Evolutionary conservation across 2,329 filamentous ascomycete genomes (phyloP).

Genomic region (Zalaria sp.): DNA sequence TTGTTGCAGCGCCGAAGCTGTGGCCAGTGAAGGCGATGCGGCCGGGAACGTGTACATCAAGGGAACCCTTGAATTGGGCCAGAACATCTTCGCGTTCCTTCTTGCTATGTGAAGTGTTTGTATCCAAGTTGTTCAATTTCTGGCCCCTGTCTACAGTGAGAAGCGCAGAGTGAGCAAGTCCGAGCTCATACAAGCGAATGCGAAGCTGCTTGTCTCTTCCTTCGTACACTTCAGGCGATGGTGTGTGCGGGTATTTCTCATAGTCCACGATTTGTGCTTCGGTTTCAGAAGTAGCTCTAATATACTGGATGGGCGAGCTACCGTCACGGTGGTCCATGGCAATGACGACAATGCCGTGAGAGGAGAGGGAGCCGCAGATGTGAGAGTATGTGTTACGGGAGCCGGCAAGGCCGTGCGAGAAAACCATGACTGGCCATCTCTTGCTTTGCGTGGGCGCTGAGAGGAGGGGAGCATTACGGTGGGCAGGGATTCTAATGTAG

Average conservation of each 20-base stretch:
- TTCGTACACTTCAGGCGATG: conserved; percentile 50
- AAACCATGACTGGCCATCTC: conserved; percentile 69
- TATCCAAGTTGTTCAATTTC: conserved; percentile 29
- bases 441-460: conserved; percentile 29
- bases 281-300: conserved; percentile 43
- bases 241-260: conserved; percentile 42
- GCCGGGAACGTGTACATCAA: conserved; percentile 58
- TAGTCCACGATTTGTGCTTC: conserved; percentile 28
- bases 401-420: conserved; percentile 75
- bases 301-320: conserved; percentile 58
- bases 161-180: conserved; percentile 54
- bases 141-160: conserved; percentile 48
- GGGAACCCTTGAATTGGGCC: conserved; percentile 41
- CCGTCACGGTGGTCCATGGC: conserved; percentile 76
- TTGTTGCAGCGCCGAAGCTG: conserved; percentile 64
- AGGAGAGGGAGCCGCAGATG: conserved; percentile 62
- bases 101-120: conserved; percentile 22
- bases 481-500: conserved; percentile 58
- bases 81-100: conserved; percentile 32
- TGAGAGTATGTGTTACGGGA: conserved; percentile 78
- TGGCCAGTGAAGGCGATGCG: conserved; percentile 65
- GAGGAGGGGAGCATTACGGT: conserved; percentile 55
- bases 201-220: conserved; percentile 57
- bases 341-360: conserved; percentile 66
- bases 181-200: conserved; percentile 67